These are phyloP conservation scores for Peziza echinospora DNA, from an alignment of 495 filamentous ascomycete species.

Conservation along the genomic window DNA sequence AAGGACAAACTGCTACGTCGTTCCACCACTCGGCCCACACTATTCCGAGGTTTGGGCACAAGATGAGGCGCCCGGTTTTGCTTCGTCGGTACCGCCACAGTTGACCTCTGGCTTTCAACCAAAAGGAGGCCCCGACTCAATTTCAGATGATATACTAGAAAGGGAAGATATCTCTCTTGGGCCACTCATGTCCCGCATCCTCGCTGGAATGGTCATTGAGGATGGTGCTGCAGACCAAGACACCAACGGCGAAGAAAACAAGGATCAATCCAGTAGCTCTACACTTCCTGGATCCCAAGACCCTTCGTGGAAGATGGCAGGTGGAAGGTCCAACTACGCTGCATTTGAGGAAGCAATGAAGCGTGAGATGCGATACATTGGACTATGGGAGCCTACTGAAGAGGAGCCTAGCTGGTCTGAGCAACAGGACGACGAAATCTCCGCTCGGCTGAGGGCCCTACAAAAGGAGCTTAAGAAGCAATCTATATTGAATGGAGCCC, in stretches of 20 bases:
- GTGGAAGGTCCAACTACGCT: slow-evolving; percentile 52
- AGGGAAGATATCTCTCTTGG: slow-evolving; percentile 81
- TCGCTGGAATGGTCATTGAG: slow-evolving; percentile 65
- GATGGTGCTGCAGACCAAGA: slow-evolving; percentile 41
- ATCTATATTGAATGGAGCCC: slow-evolving; percentile 66
- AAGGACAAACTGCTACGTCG: slow-evolving; percentile 57
- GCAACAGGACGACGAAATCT: slow-evolving; percentile 84
- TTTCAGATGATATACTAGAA: slow-evolving; percentile 66
- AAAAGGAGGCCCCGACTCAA: slow-evolving; percentile 58
- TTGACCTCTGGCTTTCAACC: slow-evolving; percentile 37
- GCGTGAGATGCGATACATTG: slow-evolving; percentile 80
- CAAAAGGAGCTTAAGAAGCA: slow-evolving; percentile 63
- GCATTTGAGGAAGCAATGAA: slow-evolving; percentile 77
- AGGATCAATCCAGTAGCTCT: slow-evolving; percentile 22
- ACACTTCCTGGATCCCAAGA: slow-evolving; percentile 32
- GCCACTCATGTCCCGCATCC: slow-evolving; percentile 61
- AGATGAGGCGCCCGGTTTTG: slow-evolving; percentile 41
- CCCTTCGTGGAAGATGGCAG: slow-evolving; percentile 28
- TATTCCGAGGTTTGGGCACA: slow-evolving; percentile 85
- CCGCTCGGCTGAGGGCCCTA: slow-evolving; percentile 64
- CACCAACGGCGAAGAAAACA: slow-evolving; percentile 31
- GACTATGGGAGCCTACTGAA: slow-evolving; percentile 50
- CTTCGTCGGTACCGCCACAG: slow-evolving; percentile 6
- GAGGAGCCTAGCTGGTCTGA: slow-evolving; percentile 59
- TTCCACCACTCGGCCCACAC: slow-evolving; percentile 61